Evolutionary conservation across 441 rosid genomes (phyloP).

Genomic region (Oxalis stricta): DNA sequence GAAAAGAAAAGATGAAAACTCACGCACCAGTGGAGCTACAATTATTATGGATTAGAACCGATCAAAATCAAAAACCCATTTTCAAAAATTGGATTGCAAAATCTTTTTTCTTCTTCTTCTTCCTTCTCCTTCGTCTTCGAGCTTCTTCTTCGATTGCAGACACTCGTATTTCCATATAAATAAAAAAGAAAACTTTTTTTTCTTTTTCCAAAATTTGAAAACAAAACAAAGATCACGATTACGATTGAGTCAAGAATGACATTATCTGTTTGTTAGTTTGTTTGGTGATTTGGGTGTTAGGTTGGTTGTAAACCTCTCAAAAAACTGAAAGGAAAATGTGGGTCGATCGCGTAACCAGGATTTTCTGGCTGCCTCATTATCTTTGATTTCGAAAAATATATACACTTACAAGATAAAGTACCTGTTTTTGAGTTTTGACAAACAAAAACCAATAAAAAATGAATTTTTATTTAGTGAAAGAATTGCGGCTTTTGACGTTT

Average conservation of each 20-base stretch:
- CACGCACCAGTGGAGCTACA: slow-evolving; percentile 14
- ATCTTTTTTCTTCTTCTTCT: slow-evolving; percentile 12
- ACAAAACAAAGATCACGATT: neutral
- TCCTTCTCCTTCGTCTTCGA: slow-evolving; percentile 16
- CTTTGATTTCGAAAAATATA: too few species aligned
- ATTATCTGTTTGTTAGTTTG: slow-evolving; percentile 2
- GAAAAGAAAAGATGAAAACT: neutral
- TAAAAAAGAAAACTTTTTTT: neutral
- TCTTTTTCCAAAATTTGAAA: neutral
- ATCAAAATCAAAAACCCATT: slow-evolving; percentile 8
- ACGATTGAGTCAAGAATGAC: too few species aligned
- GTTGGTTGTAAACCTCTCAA: slow-evolving; percentile 12
- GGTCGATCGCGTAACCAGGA: slow-evolving; percentile 13
- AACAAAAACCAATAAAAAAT: too few species aligned
- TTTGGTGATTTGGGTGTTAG: slow-evolving; percentile 1
- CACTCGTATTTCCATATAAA: slow-evolving; percentile 20
- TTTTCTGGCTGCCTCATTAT: slow-evolving; percentile 13
- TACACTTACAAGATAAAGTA: too few species aligned
- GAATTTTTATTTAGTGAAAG: too few species aligned
- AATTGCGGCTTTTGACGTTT: too few species aligned
- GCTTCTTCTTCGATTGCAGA: slow-evolving; percentile 6
- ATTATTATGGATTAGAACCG: slow-evolving; percentile 7
- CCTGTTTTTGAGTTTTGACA: too few species aligned
- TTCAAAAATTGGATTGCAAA: neutral
- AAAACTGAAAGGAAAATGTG: slow-evolving; percentile 5